Percentiles rank a stretch among this genome's conserved stretches.
phyloP scores from a whole-genome alignment of 73 alveolate genomes.

The Paramecium pentaurelia region DNA sequence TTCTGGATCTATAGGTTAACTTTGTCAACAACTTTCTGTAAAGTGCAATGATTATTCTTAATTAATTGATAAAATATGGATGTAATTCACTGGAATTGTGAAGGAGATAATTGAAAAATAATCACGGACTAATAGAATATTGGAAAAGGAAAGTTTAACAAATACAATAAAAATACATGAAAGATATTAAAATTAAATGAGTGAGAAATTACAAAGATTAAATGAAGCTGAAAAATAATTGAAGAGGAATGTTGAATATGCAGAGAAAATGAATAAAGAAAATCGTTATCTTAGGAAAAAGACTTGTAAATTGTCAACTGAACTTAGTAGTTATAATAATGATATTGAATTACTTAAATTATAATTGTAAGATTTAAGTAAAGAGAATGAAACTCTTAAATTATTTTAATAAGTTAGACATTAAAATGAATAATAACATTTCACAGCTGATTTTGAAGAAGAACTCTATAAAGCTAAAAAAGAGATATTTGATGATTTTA shows the following conservation, averaged over 20 bases:
- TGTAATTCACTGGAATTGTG: constrained; percentile 12
- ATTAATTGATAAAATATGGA: constrained; percentile 22
- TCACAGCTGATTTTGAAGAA: neutral
- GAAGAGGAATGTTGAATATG: constrained; percentile 23
- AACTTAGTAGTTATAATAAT: neutral
- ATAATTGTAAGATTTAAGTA: neutral
- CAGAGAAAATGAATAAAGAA: constrained; percentile 13
- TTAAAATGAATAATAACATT: neutral
- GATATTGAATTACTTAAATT: neutral
- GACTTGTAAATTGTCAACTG: neutral
- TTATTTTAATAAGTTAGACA: neutral
- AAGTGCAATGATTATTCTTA: neutral
- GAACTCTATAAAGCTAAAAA: constrained; percentile 20
- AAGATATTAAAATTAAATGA: neutral
- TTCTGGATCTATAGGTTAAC: constrained; percentile 1
- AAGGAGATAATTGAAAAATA: neutral
- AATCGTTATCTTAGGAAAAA: constrained; percentile 5
- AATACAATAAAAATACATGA: constrained; percentile 14
- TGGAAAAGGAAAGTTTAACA: constrained; percentile 7
- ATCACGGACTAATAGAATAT: neutral
- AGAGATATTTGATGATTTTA: constrained; percentile 34
- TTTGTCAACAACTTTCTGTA: neutral
- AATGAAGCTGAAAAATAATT: constrained; percentile 8
- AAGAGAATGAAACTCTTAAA: constrained; percentile 23
- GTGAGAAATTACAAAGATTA: neutral